These are phyloP conservation scores for Fusarium falciforme DNA, from an alignment of 2,329 filamentous ascomycete species.

Conservation along the genomic window DNA sequence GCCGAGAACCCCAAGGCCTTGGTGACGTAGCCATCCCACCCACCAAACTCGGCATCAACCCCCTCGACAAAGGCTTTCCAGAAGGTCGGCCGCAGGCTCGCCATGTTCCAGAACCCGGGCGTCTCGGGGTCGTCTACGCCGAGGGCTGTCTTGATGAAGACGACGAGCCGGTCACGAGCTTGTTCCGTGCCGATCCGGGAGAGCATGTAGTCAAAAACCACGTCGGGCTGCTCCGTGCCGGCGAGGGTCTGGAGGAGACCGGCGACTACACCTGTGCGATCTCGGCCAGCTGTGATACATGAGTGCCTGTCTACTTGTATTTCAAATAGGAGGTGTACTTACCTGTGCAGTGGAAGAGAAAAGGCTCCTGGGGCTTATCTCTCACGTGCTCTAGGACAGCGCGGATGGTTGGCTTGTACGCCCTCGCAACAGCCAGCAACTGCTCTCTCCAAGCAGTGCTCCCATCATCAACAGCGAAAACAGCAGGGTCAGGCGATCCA, in stretches of 20 bases:
- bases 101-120: constrained; percentile 62
- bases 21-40: constrained; percentile 62
- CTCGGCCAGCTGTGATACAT: constrained; percentile 59
- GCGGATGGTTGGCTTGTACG: constrained; percentile 56
- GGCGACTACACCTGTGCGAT: constrained; percentile 64
- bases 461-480: constrained; percentile 59
- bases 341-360: constrained; percentile 68
- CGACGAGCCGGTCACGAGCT: constrained; percentile 59
- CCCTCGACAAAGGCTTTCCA: constrained; percentile 60
- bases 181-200: constrained; percentile 65
- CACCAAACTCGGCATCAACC: constrained; percentile 57
- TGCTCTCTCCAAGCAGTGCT: constrained; percentile 57
- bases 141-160: constrained; percentile 54
- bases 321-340: constrained; percentile 28
- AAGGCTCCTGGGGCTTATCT: constrained; percentile 57
- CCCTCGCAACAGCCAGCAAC: constrained; percentile 59
- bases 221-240: constrained; percentile 55
- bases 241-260: constrained; percentile 64
- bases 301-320: neutral
- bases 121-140: constrained; percentile 51
- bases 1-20: constrained; percentile 58
- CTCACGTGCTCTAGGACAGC: constrained; percentile 61
- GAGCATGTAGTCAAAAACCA: constrained; percentile 64
- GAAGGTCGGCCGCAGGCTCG: constrained; percentile 55
- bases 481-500: constrained; percentile 48